phyloP scores from a whole-genome alignment of 768 basidiomycete genomes.

The Rhodotorula graminis region DNA sequence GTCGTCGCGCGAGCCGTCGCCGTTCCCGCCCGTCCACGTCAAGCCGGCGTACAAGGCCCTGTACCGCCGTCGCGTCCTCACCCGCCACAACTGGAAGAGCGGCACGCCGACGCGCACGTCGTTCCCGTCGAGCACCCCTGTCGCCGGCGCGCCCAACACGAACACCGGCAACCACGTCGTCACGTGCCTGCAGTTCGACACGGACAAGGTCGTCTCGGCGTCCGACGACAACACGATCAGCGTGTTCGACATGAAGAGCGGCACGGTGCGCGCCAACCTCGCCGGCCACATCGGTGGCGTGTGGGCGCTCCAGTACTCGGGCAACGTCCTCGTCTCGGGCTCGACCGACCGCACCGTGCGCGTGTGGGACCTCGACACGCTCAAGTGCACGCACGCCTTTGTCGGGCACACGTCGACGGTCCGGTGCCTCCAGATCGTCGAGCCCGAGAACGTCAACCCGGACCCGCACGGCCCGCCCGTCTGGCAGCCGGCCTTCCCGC shows the following conservation, averaged over 20 bases:
- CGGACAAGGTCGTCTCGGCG: slow-evolving; percentile 89
- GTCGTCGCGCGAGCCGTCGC: slow-evolving; percentile 33
- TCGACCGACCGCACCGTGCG: slow-evolving; percentile 94
- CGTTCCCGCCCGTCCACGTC: slow-evolving; percentile 11
- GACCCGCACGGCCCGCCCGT: slow-evolving; percentile 56
- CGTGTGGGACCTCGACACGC: slow-evolving; percentile 69
- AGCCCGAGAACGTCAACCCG: slow-evolving; percentile 72
- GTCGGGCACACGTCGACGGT: slow-evolving; percentile 96
- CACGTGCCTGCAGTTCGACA: slow-evolving; percentile 91
- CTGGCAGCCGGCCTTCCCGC: slow-evolving; percentile 62
- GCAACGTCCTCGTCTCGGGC: slow-evolving; percentile 78
- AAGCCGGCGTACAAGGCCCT: slow-evolving; percentile 87
- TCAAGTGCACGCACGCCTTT: slow-evolving; percentile 84
- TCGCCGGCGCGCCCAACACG: not conserved
- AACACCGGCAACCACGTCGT: slow-evolving; percentile 60
- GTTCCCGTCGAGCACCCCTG: slow-evolving; percentile 72
- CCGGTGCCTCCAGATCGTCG: slow-evolving; percentile 89
- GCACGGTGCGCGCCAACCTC: slow-evolving; percentile 66
- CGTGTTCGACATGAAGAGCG: slow-evolving; percentile 82
- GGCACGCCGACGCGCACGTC: slow-evolving; percentile 68
- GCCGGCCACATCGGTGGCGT: slow-evolving; percentile 93
- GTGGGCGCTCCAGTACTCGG: slow-evolving; percentile 76
- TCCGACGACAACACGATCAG: slow-evolving; percentile 97
- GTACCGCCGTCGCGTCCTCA: slow-evolving; percentile 82
- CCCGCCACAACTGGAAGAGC: slow-evolving; percentile 66